Conservation (phyloP, 2,329 filamentous ascomycete species). For the Ophiostoma piceae region DNA sequence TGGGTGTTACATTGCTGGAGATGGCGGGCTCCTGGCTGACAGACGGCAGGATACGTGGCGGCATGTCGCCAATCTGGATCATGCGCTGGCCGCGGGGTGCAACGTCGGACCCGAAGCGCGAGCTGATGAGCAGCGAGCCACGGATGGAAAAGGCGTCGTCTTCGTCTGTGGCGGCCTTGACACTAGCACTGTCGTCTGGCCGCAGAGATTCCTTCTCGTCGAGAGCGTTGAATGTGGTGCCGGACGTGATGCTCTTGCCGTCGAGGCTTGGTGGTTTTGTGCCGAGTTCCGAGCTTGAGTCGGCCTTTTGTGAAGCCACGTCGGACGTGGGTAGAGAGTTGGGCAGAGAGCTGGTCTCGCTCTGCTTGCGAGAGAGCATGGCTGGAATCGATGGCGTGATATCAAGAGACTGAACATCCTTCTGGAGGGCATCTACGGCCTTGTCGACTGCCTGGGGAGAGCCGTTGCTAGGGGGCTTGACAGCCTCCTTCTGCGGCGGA, state of each 20-base stretch:
- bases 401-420: neutral
- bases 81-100: constrained; percentile 47
- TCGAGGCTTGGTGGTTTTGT: constrained; percentile 87
- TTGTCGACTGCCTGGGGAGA: neutral
- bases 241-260: constrained; percentile 89
- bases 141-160: constrained; percentile 77
- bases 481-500: neutral
- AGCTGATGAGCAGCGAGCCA: constrained; percentile 69
- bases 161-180: constrained; percentile 80
- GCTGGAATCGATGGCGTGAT: neutral
- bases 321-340: constrained; percentile 39
- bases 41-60: constrained; percentile 37
- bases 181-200: constrained; percentile 91
- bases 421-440: neutral
- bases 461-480: constrained; percentile 12
- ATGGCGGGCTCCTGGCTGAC: constrained; percentile 41
- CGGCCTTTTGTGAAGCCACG: constrained; percentile 52
- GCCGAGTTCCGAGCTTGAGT: constrained; percentile 59
- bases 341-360: constrained; percentile 5
- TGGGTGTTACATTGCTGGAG: constrained; percentile 50
- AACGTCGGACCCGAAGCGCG: constrained; percentile 76
- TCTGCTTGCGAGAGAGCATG: neutral
- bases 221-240: constrained; percentile 81
- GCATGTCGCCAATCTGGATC: constrained; percentile 52
- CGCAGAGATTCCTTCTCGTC: constrained; percentile 94